phyloP scores from a whole-genome alignment of 2,329 filamentous ascomycete species.

The Clarireedia sp. region DNA sequence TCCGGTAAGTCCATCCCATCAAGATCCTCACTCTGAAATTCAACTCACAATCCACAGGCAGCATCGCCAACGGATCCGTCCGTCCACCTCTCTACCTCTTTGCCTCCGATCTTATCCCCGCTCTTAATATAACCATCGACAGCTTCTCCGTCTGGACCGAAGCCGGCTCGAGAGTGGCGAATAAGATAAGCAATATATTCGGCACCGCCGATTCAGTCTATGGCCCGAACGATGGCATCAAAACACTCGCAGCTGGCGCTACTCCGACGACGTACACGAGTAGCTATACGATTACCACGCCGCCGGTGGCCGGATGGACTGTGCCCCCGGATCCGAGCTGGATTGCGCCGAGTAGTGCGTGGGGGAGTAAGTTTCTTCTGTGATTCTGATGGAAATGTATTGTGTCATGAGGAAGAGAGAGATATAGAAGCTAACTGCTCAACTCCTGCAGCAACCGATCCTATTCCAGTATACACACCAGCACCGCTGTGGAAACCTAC shows the following conservation, averaged over 20 bases:
- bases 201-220: constrained; percentile 28
- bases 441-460: constrained; percentile 20
- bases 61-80: constrained; percentile 21
- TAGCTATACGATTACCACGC: constrained; percentile 26
- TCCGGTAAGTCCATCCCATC: constrained; percentile 23
- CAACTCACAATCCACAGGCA: neutral
- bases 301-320: constrained; percentile 25
- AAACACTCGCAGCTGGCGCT: constrained; percentile 8
- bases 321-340: constrained; percentile 15
- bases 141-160: constrained; percentile 33
- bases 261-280: constrained; percentile 25
- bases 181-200: constrained; percentile 32
- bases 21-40: no score
- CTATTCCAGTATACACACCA: constrained; percentile 27
- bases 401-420: neutral
- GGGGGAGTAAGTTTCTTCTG: neutral
- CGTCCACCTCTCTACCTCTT: constrained; percentile 29
- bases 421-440: constrained; percentile 28
- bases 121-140: constrained; percentile 28
- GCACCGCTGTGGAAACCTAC: constrained; percentile 27
- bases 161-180: constrained; percentile 20
- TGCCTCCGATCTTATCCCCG: constrained; percentile 29
- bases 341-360: neutral
- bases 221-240: constrained; percentile 15
- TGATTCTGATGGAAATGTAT: neutral